Base-by-base conservation (phyloP, 257 asterid genomes). In the Lantana camara region DNA sequence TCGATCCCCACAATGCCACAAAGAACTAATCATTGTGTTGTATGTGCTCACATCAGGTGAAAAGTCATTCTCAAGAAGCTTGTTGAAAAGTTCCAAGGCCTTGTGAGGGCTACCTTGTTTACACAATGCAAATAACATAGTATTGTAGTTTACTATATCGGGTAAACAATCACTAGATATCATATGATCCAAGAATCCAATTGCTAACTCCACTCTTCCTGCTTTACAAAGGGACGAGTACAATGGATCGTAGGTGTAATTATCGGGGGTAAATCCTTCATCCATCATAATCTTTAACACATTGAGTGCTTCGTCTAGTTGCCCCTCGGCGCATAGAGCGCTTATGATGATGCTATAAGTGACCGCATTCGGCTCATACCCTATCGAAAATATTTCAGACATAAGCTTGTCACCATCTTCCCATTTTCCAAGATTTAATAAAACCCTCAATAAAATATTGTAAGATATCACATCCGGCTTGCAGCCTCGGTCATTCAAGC, bases 31-130 rank as follows among this genome's bases (percentile, higher is more conserved):
- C 90, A 87, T 64, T 1, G 94, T 85, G 78, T 92, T 92, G 38
- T 92, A 92, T 58, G 96, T 83, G 29, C 90, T 85, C 50, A 83
- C 96, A 68, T 92, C 97, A 0, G 95, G 95, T 3, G 91, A 82
- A 47, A 92, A 84, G 4, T 88, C 86, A 5, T 65, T 80, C 48
- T 80, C 88, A 5, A 72, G 72, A 27, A 92, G 98, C 67, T 85
- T 87, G 11, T 74, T 62, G n/a, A 92, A 85, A 14, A 87, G 89
- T 42, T 82, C 81, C 80, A 92, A 38, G 3, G 97, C 98, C 30
- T 77, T 86, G 22, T 75, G 77, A 8, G 87, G 61, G n/a, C 83
- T 78, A 5, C 97, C 91, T 1, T 59, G 82, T 72, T 85, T 92
- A 69, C 96, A 92, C 83, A 89, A 46, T 3, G 96, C 90, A 2